Evolutionary conservation across 768 basidiomycete genomes (phyloP).

Genomic region (Mycena kentingensis): DNA sequence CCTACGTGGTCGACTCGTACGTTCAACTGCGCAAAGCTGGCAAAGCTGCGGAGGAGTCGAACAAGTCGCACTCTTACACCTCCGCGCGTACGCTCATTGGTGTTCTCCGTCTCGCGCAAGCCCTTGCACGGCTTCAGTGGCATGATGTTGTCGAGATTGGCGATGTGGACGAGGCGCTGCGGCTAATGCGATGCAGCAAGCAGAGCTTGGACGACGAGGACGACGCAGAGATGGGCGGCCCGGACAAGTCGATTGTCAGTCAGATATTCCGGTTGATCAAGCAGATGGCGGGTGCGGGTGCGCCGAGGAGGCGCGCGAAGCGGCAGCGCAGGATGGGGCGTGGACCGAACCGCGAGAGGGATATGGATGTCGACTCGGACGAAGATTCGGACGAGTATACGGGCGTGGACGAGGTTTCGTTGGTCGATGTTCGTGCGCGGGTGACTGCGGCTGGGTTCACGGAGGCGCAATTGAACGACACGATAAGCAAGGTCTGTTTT

Average conservation of each 20-base stretch:
- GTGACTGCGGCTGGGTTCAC: slow-evolving; percentile 88
- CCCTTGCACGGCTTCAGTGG: slow-evolving; percentile 89
- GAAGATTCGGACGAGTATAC: slow-evolving; percentile 65
- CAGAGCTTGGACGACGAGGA: slow-evolving; percentile 84
- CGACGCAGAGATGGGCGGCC: slow-evolving; percentile 59
- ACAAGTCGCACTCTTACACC: slow-evolving; percentile 91
- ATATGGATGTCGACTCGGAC: slow-evolving; percentile 69
- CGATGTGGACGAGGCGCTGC: slow-evolving; percentile 95
- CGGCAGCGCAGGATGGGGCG: slow-evolving; percentile 59
- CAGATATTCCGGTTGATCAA: slow-evolving; percentile 92
- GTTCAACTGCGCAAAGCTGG: slow-evolving; percentile 92
- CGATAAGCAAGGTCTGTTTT: slow-evolving; percentile 69
- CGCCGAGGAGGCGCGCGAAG: slow-evolving; percentile 30
- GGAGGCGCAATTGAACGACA: slow-evolving; percentile 86
- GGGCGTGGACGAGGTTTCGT: slow-evolving; percentile 66
- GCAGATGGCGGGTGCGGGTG: slow-evolving; percentile 63
- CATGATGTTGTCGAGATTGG: slow-evolving; percentile 75
- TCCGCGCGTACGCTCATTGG: slow-evolving; percentile 95
- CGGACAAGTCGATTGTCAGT: slow-evolving; percentile 77
- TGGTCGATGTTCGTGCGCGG: slow-evolving; percentile 86
- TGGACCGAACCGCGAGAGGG: slow-evolving; percentile 70
- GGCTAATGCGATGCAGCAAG: slow-evolving; percentile 97
- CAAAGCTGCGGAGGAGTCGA: slow-evolving; percentile 85
- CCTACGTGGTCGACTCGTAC: slow-evolving; percentile 93
- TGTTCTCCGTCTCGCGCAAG: slow-evolving; percentile 91